phyloP scores from a whole-genome alignment of 2,329 filamentous ascomycete species.

The Cercospora zeina region DNA sequence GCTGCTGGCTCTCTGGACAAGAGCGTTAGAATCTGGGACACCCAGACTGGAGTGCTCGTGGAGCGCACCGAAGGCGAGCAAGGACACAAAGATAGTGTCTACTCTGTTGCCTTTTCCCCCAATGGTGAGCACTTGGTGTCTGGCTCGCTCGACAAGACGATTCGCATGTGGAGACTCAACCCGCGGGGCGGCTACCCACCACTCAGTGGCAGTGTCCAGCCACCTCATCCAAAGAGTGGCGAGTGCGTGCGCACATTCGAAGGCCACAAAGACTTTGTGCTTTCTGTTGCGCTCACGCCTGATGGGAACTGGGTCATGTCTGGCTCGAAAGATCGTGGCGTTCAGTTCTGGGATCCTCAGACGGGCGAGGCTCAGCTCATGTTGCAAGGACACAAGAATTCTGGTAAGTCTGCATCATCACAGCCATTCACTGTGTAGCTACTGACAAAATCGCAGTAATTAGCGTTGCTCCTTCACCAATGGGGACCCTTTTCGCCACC shows the following conservation, averaged over 20 bases:
- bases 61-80: constrained; percentile 90
- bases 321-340: constrained; percentile 93
- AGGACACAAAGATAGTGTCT: constrained; percentile 95
- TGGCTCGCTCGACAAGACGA: constrained; percentile 94
- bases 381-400: constrained; percentile 98
- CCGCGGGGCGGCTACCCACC: constrained; percentile 51
- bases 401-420: constrained; percentile 53
- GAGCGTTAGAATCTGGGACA: constrained; percentile 97
- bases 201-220: constrained; percentile 46
- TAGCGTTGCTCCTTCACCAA: constrained; percentile 90
- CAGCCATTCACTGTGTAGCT: background rate
- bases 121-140: constrained; percentile 90
- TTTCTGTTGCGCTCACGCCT: constrained; percentile 91
- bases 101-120: constrained; percentile 93
- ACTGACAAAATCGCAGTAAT: constrained; percentile 63
- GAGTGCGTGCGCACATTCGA: constrained; percentile 97
- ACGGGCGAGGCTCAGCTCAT: constrained; percentile 95
- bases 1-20: constrained; percentile 95
- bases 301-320: constrained; percentile 95
- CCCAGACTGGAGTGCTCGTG: constrained; percentile 77
- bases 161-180: constrained; percentile 97
- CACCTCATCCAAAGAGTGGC: constrained; percentile 65
- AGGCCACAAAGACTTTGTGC: constrained; percentile 97
- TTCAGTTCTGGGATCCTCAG: constrained; percentile 97
- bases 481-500: constrained; percentile 85